Evolutionary conservation across 441 rosid species (phyloP), one percentile per base, ranked within the genome.

Genomic region (Theobroma grandiflorum): DNA sequence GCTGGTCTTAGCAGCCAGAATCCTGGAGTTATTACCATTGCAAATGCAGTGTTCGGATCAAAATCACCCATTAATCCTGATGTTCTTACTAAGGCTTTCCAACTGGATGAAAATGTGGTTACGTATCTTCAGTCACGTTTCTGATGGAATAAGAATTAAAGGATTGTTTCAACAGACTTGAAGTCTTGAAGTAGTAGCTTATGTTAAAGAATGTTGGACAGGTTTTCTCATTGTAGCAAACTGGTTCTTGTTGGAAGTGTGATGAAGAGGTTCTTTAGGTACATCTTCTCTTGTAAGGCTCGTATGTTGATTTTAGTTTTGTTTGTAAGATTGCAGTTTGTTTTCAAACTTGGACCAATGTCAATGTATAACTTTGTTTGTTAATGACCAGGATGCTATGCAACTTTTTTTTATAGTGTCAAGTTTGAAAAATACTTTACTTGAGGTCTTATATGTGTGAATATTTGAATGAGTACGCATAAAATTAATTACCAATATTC

Each of bases 1-100:
- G 65, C 50, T 57, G 76, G 76, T 38, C 76, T 18, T 16, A 72
- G 63, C 33, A 33, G 33, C 31, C 40, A 52, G 20, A 64, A 12
- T 45, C 64, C 15, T 16, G 20, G 4, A 2, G 11, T 16, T 6
- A 53, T 72, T 35, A 55, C 62, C 76, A 55, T 52, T 55, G 64
- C 62, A 42, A 61, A 18, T 6, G 58, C 20, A 47, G 58, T 69
- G 22, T 47, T 69, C 12, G 57, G 74, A 69, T 69, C 57, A 6
- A 69, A 47, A 3, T 6, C 2, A 11, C 38, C 40, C 38, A 69
- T 14, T 47, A 69, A 47, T 47, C 72, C 72, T 40, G 72, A 66
- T n/a, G 33, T 42, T 42, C 33, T 66, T 40, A 15, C 52, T 50
- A 42, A 69, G 74, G 40, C 74, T 26, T 69, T 69, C 20, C 38